Base-by-base conservation (phyloP, 2,329 filamentous ascomycete genomes). In the Phaeosphaeria sp. region DNA sequence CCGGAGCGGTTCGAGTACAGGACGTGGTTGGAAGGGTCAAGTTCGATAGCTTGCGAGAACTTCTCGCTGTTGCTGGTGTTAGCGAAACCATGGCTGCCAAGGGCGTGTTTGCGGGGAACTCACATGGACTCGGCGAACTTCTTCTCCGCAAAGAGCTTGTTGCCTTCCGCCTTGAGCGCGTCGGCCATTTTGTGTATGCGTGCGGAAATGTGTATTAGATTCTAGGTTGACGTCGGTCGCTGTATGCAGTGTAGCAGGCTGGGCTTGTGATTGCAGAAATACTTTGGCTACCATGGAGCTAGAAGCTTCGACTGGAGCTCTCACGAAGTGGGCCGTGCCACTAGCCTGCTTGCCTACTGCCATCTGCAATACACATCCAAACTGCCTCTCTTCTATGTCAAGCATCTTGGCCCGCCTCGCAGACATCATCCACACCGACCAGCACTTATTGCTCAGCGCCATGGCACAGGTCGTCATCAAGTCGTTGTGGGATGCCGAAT, bases 101-200 rank as follows among this genome's bases (percentile, higher is more conserved):
- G 49, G 36, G 51, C 42, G 47, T 44, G 43, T 52, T 57, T 53
- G 62, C 67, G 64, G 68, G 67, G 65, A 65, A 88, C 92, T 81
- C 86, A 98, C 94, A 97, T 88, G 75, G 95, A 95, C 78, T 94
- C 92, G 74, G 93, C 86, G 79, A 97, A 99, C 81, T 98, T 93
- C 86, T 98, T 98, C 63, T 92, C 93, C 66, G 92, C 90, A 80
- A 99, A 99, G 80, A 96, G 93, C 85, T 96, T 96, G 86, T 99
- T 99, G 84, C 94, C 95, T 78, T 95, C 90, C 74, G 93, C 92
- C 85, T 99, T 99, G 74, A 99, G 88, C 87, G 94, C 85, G 80
- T 90, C 87, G 65, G 87, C 87, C 87, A 89, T 89, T 63, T 40
- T 81, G 30, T 36, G 11, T 7, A 13, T 36, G 15, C 3, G 30